Evolutionary conservation across 352 stramenopile genomes (phyloP).

Genomic region (Pythium oligandrum): DNA sequence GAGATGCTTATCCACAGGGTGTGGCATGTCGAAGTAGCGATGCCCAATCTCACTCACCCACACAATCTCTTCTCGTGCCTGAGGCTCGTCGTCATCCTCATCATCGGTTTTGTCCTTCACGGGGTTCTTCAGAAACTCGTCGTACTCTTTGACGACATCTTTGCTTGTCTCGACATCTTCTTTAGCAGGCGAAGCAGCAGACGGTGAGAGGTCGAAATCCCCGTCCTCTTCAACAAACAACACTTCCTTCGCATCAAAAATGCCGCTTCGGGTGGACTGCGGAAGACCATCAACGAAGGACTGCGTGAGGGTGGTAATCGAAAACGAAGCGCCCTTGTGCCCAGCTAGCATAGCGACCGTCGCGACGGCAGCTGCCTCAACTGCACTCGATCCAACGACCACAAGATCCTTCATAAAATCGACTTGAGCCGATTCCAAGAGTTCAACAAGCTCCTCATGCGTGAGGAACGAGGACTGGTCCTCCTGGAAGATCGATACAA

Average conservation of each 20-base stretch:
- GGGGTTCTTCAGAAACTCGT: slow-evolving; percentile 29
- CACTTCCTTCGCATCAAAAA: slow-evolving; percentile 41
- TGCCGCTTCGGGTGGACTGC: slow-evolving; percentile 25
- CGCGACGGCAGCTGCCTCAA: slow-evolving; percentile 59
- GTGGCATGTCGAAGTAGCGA: slow-evolving; percentile 81
- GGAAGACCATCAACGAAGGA: slow-evolving; percentile 34
- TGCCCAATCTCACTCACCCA: slow-evolving; percentile 40
- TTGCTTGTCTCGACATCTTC: background rate
- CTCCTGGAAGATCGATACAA: slow-evolving; percentile 39
- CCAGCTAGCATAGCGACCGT: slow-evolving; percentile 45
- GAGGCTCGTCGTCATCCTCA: slow-evolving; percentile 15
- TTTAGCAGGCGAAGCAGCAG: background rate
- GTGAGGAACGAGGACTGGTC: slow-evolving; percentile 30
- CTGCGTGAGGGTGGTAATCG: slow-evolving; percentile 30
- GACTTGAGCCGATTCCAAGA: slow-evolving; percentile 41
- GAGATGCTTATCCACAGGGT: slow-evolving; percentile 49
- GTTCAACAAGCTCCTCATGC: slow-evolving; percentile 26
- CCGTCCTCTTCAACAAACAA: slow-evolving; percentile 40
- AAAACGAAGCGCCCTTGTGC: slow-evolving; percentile 31
- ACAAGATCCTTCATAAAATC: slow-evolving; percentile 29
- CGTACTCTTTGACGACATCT: slow-evolving; percentile 37
- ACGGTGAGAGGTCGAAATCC: slow-evolving; percentile 56
- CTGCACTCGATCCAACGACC: slow-evolving; percentile 36
- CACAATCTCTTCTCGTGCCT: slow-evolving; percentile 34
- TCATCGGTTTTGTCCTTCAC: slow-evolving; percentile 14